phyloP scores from a whole-genome alignment of 2,329 filamentous ascomycete genomes.

The Acephala macrosclerotiorum region DNA sequence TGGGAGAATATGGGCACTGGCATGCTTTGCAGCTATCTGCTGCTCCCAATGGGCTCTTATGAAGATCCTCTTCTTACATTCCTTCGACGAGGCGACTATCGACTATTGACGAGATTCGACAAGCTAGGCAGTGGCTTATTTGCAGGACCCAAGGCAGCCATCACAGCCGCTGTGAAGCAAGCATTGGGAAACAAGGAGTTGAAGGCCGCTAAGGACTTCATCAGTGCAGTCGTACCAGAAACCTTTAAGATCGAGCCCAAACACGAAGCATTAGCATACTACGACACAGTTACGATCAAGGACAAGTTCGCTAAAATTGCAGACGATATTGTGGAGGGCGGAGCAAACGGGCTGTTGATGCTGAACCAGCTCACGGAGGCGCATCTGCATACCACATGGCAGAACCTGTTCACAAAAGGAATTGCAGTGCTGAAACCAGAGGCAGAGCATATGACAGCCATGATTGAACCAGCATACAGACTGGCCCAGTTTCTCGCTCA shows the following conservation, averaged over 20 bases:
- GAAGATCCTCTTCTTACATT: slow-evolving; percentile 76
- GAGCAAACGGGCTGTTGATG: slow-evolving; percentile 65
- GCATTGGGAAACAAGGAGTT: slow-evolving; percentile 63
- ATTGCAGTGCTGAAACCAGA: slow-evolving; percentile 84
- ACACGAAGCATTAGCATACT: slow-evolving; percentile 77
- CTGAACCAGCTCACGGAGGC: slow-evolving; percentile 81
- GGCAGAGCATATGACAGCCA: slow-evolving; percentile 74
- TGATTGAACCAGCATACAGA: slow-evolving; percentile 73
- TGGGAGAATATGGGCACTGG: slow-evolving; percentile 93
- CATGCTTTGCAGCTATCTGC: slow-evolving; percentile 78
- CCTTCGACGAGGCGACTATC: slow-evolving; percentile 78
- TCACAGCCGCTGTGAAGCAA: slow-evolving; percentile 68
- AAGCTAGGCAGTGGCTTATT: slow-evolving; percentile 76
- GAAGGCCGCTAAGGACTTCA: slow-evolving; percentile 66
- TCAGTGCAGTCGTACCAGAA: slow-evolving; percentile 64
- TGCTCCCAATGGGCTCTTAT: slow-evolving; percentile 82
- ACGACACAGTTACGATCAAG: slow-evolving; percentile 68
- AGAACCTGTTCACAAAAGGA: slow-evolving; percentile 77
- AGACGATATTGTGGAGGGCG: slow-evolving; percentile 63
- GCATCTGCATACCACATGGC: slow-evolving; percentile 87
- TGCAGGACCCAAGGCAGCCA: slow-evolving; percentile 69
- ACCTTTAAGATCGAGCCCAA: slow-evolving; percentile 71
- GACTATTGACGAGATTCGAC: slow-evolving; percentile 76
- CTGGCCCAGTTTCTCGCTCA: slow-evolving; percentile 78
- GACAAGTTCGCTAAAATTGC: slow-evolving; percentile 72